Conservation (phyloP, 2,329 filamentous ascomycete species). For the Ilyonectria sp. region DNA sequence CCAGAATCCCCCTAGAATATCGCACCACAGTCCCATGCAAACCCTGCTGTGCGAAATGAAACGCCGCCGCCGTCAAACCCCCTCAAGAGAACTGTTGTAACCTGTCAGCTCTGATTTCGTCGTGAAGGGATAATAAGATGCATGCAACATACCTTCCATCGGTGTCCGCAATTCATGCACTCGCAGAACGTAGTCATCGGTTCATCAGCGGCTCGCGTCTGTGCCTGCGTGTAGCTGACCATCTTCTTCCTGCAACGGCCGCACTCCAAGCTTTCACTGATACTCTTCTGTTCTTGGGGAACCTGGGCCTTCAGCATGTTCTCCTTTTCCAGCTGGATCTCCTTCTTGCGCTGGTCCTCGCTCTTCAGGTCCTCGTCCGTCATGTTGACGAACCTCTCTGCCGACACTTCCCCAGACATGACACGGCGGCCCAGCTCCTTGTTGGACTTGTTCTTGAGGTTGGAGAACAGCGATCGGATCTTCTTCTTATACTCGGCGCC, state of each 20-base stretch:
- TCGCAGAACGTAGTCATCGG: constrained; percentile 87
- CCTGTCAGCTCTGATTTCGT: constrained; percentile 26
- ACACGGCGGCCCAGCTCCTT: constrained; percentile 82
- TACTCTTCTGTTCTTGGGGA: constrained; percentile 90
- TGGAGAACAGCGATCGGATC: constrained; percentile 93
- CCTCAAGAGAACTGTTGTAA: constrained; percentile 43
- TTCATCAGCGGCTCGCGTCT: constrained; percentile 96
- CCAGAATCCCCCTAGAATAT: constrained; percentile 38
- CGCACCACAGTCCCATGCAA: constrained; percentile 31
- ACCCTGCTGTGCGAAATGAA: constrained; percentile 37
- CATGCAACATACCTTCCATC: constrained; percentile 76
- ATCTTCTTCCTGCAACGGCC: constrained; percentile 93
- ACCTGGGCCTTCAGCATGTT: constrained; percentile 99
- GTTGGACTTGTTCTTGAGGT: constrained; percentile 95
- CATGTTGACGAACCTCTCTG: constrained; percentile 87
- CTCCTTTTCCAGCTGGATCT: constrained; percentile 84
- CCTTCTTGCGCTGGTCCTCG: constrained; percentile 82
- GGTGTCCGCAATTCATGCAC: constrained; percentile 78
- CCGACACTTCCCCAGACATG: constrained; percentile 79
- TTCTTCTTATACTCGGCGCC: constrained; percentile 86
- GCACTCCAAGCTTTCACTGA: constrained; percentile 90
- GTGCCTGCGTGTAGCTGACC: constrained; percentile 96
- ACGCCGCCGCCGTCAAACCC: constrained; percentile 30
- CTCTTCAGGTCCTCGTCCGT: constrained; percentile 92
- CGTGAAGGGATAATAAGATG: neutral